Evolutionary conservation across 805 yeast species (phyloP).

Genomic region (Schwanniomyces sp.): DNA sequence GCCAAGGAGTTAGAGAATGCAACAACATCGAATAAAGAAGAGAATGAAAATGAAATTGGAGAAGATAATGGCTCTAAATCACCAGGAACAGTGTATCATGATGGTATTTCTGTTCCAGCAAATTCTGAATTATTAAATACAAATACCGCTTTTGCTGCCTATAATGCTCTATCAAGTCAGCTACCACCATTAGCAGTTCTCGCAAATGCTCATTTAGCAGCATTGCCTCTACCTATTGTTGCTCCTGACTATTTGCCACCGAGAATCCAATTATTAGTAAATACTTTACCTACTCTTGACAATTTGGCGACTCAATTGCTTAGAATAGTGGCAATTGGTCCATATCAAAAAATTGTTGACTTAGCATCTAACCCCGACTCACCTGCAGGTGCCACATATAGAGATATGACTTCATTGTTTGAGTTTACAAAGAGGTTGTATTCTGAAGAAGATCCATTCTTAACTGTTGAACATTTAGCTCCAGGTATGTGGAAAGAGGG

Average conservation of each 20-base stretch:
- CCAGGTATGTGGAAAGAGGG: constrained; percentile 72
- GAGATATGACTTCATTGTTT: constrained; percentile 70
- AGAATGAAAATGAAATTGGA: background rate
- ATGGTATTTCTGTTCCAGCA: constrained; percentile 32
- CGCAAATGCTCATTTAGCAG: constrained; percentile 54
- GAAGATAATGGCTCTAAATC: background rate
- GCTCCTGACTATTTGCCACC: constrained; percentile 59
- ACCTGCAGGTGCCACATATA: constrained; percentile 65
- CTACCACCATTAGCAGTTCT: constrained; percentile 33
- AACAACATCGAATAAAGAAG: constrained; percentile 14
- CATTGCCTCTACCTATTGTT: constrained; percentile 57
- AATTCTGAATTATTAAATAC: constrained; percentile 42
- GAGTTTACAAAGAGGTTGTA: constrained; percentile 75
- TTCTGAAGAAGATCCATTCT: constrained; percentile 68
- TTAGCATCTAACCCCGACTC: constrained; percentile 65
- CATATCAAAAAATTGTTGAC: constrained; percentile 73
- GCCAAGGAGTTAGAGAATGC: constrained; percentile 34
- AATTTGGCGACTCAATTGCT: constrained; percentile 80
- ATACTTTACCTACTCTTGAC: constrained; percentile 75
- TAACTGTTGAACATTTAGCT: constrained; percentile 67
- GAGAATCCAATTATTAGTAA: constrained; percentile 62
- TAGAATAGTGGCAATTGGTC: constrained; percentile 67
- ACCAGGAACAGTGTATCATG: constrained; percentile 16
- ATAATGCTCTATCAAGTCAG: constrained; percentile 40
- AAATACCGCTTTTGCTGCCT: constrained; percentile 40